Evolutionary conservation across 129 eudicot genomes (phyloP), one percentile per base, ranked within the genome.

Genomic region (Calendula officinalis): DNA sequence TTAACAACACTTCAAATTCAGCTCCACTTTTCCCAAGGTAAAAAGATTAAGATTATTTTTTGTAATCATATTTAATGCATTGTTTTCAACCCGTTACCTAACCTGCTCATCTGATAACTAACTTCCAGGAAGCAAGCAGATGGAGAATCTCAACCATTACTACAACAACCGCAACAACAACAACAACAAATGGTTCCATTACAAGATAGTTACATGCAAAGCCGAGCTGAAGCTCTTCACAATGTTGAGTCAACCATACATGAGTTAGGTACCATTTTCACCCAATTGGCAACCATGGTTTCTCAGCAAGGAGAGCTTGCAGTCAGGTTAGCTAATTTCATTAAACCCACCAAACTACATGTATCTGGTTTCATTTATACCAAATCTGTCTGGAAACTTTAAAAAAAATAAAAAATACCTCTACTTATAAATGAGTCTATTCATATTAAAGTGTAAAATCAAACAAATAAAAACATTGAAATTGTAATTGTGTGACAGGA

Each of bases 281-380:
- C 94, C 8, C 97, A 90, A 63, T 76, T 90, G 81, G 97, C 97
- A 41, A 86, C 89, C 22, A 81, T 90, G 90, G 97, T 90, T 69
- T 86, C 97, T 54, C 97, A 90, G 76, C 97, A 90, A 79, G 97
- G 97, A 49, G 97, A 90, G 77, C 79, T 90, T 68, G 88, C 97
- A 49, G 83, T 90, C 53, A 89, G 97, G 97, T 89, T 56, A 13
- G 80, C 64, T 4, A 46, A 49, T 8, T 50, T 47, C 37, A n/a
- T 22, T 22, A 22, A 22, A 22, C 30, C 30, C n/a, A n/a, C n/a
- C n/a, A n/a, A n/a, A n/a, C n/a, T n/a, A n/a, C n/a, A n/a, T n/a
- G n/a, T n/a, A n/a, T n/a, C n/a, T n/a, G n/a, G n/a, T n/a, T n/a
- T n/a, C n/a, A n/a, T n/a, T n/a, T n/a, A n/a, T n/a, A n/a, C n/a